Conservation (phyloP, 2,329 filamentous ascomycete genomes). For the Ophiostoma ulmi region DNA sequence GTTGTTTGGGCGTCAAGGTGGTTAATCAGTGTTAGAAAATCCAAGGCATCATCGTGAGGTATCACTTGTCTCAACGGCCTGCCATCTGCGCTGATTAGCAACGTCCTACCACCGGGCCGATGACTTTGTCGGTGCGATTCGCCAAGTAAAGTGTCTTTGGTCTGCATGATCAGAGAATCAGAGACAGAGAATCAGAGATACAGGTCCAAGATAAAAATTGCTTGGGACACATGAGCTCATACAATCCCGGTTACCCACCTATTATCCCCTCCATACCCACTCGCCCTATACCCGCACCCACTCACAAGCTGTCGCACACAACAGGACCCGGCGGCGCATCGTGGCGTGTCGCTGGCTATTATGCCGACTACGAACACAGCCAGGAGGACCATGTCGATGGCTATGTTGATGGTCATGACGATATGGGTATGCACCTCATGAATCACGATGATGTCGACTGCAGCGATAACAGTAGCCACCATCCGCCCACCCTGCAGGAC, state of each 20-base stretch:
- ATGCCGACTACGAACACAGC: conserved; percentile 8
- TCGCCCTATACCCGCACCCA: neutral
- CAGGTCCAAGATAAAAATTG: neutral
- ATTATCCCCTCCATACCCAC: neutral
- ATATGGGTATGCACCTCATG: neutral
- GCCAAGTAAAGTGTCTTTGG: conserved; percentile 1
- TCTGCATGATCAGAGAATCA: neutral
- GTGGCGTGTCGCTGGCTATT: conserved; percentile 31
- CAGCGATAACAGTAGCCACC: neutral
- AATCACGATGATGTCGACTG: neutral
- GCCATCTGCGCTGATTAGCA: neutral
- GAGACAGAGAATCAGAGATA: neutral
- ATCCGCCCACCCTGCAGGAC: neutral
- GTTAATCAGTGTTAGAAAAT: neutral
- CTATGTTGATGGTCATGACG: neutral
- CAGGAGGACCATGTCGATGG: neutral
- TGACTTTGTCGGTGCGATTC: conserved; percentile 8
- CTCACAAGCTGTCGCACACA: conserved; percentile 22
- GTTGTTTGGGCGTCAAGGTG: neutral
- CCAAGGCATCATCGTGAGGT: neutral
- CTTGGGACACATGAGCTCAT: conserved; percentile 12
- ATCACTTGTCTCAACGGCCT: neutral
- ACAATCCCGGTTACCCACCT: neutral
- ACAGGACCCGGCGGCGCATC: conserved; percentile 29
- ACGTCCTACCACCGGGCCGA: conserved; percentile 1